These are phyloP conservation scores for Globisporangium camurandrum DNA, from an alignment of 352 stramenopile species.

Conservation along the genomic window DNA sequence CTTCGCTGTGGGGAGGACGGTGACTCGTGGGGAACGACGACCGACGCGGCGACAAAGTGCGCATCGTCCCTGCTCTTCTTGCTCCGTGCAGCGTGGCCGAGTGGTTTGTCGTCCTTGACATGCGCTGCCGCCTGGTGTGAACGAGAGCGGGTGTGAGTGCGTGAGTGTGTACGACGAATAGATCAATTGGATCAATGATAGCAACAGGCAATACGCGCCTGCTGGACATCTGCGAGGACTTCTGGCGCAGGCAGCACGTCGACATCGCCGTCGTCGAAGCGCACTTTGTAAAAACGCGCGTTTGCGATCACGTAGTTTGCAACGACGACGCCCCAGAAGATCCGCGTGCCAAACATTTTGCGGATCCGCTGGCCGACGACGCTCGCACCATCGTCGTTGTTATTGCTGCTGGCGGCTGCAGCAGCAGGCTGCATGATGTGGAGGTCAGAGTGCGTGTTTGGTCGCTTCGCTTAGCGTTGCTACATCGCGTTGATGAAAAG, in stretches of 20 bases:
- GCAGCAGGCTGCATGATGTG: too few species aligned
- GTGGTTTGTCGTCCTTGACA: conserved; percentile 17
- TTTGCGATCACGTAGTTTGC: conserved; percentile 41
- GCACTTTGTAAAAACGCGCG: conserved; percentile 68
- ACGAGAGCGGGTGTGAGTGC: not conserved
- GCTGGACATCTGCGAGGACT: conserved; percentile 34
- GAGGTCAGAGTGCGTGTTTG: too few species aligned
- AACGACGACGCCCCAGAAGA: conserved; percentile 59
- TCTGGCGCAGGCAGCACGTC: conserved; percentile 57
- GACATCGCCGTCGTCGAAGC: conserved; percentile 78
- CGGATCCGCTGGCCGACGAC: conserved; percentile 38
- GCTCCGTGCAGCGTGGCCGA: not conserved
- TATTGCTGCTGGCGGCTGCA: not conserved
- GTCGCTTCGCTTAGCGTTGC: too few species aligned
- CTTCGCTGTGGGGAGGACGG: not conserved
- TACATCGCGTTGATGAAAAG: too few species aligned
- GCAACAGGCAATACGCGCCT: conserved; percentile 3
- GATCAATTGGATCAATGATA: too few species aligned
- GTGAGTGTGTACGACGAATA: not conserved
- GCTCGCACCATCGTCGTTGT: conserved; percentile 6
- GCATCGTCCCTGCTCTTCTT: not conserved
- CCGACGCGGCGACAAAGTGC: not conserved
- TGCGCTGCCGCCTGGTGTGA: conserved; percentile 15
- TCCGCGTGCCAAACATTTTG: conserved; percentile 58
- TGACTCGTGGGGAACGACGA: not conserved